These are phyloP conservation scores for Alternaria infectoria DNA, from an alignment of 2,329 filamentous ascomycete species.

Conservation along the genomic window DNA sequence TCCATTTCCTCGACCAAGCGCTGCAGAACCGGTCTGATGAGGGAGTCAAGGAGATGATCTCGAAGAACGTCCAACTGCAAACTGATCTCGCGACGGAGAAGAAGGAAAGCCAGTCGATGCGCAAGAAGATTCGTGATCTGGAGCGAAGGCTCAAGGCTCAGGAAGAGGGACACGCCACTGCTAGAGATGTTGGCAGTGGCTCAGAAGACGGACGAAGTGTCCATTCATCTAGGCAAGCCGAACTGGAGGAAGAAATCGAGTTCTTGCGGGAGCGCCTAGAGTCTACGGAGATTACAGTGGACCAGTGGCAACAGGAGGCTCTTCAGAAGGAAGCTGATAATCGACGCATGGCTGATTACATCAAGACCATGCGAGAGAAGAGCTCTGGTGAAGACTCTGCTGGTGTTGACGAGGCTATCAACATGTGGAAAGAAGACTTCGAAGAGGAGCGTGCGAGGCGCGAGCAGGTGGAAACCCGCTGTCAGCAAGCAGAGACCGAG, in stretches of 20 bases:
- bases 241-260: conserved; percentile 83
- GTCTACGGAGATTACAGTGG: conserved; percentile 81
- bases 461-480: conserved; percentile 84
- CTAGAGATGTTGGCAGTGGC: conserved; percentile 51
- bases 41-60: conserved; percentile 96
- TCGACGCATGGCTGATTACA: conserved; percentile 81
- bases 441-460: conserved; percentile 89
- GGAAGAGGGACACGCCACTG: conserved; percentile 57
- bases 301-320: conserved; percentile 78
- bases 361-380: conserved; percentile 66
- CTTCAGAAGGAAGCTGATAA: conserved; percentile 84
- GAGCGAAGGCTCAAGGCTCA: conserved; percentile 75
- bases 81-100: conserved; percentile 87
- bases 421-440: conserved; percentile 94
- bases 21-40: conserved; percentile 93
- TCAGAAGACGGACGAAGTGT: conserved; percentile 62
- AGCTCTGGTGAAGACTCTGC: conserved; percentile 46
- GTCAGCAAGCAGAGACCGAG: conserved; percentile 90
- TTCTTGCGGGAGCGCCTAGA: conserved; percentile 87
- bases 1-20: conserved; percentile 94
- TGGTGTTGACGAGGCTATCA: conserved; percentile 54
- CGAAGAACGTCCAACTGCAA: conserved; percentile 94
- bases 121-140: conserved; percentile 81
- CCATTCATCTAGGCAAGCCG: conserved; percentile 64
- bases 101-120: conserved; percentile 85